These are phyloP conservation scores for Elaphomyces granulatus DNA, from an alignment of 495 filamentous ascomycete genomes.

Conservation along the genomic window DNA sequence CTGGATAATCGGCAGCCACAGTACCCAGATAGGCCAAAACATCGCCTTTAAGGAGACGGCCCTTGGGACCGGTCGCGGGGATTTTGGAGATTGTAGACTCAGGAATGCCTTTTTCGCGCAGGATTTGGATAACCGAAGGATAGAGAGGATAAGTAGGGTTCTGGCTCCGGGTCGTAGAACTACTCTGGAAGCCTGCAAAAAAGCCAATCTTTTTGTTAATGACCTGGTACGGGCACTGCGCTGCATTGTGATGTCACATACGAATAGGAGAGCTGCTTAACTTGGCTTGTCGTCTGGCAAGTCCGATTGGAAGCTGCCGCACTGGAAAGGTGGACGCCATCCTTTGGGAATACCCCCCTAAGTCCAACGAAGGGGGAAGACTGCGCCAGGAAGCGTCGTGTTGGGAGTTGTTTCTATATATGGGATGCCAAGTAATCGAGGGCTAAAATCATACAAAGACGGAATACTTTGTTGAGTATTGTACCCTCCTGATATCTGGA, in stretches of 20 bases:
- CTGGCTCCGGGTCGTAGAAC: conserved; percentile 32
- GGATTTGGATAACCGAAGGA: conserved; percentile 69
- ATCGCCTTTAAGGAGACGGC: conserved; percentile 87
- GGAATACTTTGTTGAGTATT: no score
- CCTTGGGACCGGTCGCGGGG: conserved; percentile 72
- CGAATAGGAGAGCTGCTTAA: conserved; percentile 22
- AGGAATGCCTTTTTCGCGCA: conserved; percentile 61
- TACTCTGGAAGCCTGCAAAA: conserved; percentile 21
- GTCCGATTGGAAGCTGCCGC: conserved; percentile 24
- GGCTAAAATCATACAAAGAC: no score
- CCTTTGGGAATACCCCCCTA: conserved; percentile 5
- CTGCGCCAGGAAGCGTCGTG: background rate
- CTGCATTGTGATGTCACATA: no score
- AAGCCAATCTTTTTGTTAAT: no score
- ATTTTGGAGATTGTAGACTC: conserved; percentile 63
- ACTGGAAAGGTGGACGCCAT: conserved; percentile 28
- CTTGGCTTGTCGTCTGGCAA: conserved; percentile 27
- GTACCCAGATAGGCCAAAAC: conserved; percentile 79
- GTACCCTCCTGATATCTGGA: no score
- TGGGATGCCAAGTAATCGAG: background rate
- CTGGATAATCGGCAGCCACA: conserved; percentile 53
- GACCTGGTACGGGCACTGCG: no score
- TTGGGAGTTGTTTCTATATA: background rate
- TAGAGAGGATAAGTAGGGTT: conserved; percentile 69
- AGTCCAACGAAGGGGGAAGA: background rate